Conservation (phyloP, 306 rosid genomes). For the Cucumis hystrix region DNA sequence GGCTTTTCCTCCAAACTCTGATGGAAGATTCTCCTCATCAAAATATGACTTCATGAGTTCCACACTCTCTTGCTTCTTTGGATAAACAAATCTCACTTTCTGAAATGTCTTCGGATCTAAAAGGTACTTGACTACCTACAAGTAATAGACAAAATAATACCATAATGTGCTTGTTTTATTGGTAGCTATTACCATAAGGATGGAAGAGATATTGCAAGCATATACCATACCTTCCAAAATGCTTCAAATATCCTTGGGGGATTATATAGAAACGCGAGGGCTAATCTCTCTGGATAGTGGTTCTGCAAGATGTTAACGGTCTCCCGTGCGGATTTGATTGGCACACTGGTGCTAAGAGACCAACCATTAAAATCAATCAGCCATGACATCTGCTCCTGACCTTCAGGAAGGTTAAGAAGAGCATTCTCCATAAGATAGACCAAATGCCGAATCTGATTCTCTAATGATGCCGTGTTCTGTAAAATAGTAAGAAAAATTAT, state of each 20-base stretch:
- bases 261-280: constrained; percentile 31
- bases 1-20: constrained; percentile 71
- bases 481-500: background rate
- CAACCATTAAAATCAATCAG: constrained; percentile 36
- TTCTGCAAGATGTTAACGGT: constrained; percentile 32
- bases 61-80: constrained; percentile 61
- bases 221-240: constrained; percentile 30
- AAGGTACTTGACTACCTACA: constrained; percentile 78
- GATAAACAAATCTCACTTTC: constrained; percentile 79
- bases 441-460: constrained; percentile 60
- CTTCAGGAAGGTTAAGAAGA: constrained; percentile 34
- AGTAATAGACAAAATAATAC: background rate
- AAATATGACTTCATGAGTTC: constrained; percentile 72
- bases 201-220: background rate
- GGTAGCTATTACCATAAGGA: background rate
- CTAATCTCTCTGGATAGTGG: constrained; percentile 39
- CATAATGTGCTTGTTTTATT: background rate
- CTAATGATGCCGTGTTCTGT: constrained; percentile 55
- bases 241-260: constrained; percentile 38
- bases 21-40: constrained; percentile 79
- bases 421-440: constrained; percentile 81
- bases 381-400: constrained; percentile 75
- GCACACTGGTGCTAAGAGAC: constrained; percentile 29
- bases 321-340: constrained; percentile 33
- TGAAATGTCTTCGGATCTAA: constrained; percentile 76